These are phyloP conservation scores for Pezicula radicicola DNA, from an alignment of 2,329 filamentous ascomycete species.

Conservation along the genomic window DNA sequence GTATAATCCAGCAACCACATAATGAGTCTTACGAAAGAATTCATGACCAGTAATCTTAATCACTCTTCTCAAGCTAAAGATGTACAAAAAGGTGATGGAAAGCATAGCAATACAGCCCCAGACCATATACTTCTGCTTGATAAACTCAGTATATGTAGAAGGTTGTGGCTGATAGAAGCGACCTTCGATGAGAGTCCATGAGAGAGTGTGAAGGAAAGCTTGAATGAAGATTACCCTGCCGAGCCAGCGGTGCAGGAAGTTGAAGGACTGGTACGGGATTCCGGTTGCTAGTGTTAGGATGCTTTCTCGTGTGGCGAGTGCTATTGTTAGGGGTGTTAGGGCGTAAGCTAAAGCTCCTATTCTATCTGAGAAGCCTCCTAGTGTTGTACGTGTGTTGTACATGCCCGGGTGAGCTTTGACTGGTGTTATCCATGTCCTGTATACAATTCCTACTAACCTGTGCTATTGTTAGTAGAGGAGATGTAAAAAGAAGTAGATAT, in stretches of 20 bases:
- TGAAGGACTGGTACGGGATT: constrained; percentile 73
- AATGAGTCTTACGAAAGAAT: constrained; percentile 73
- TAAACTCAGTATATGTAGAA: constrained; percentile 49
- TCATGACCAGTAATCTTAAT: constrained; percentile 72
- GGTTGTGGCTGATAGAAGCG: constrained; percentile 72
- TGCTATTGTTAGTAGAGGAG: constrained; percentile 2
- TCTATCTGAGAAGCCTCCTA: constrained; percentile 68
- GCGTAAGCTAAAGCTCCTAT: constrained; percentile 71
- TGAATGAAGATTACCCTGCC: constrained; percentile 72
- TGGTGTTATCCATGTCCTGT: constrained; percentile 68
- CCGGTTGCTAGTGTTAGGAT: constrained; percentile 68
- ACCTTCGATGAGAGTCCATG: constrained; percentile 66
- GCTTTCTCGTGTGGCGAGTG: constrained; percentile 67
- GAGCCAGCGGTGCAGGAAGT: constrained; percentile 74
- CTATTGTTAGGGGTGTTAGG: constrained; percentile 66
- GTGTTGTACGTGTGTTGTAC: constrained; percentile 60
- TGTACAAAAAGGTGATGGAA: constrained; percentile 57
- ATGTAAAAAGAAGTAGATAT: constrained; percentile 3
- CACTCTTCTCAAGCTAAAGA: constrained; percentile 54
- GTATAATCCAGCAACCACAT: constrained; percentile 70
- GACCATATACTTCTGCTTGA: constrained; percentile 65
- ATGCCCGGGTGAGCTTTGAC: constrained; percentile 49
- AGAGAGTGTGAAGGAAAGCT: constrained; percentile 65
- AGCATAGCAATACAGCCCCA: constrained; percentile 70
- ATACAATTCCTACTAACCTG: constrained; percentile 61